Conservation (phyloP, 1,284 basidiomycete genomes). For the Ceratobasidium sp. region DNA sequence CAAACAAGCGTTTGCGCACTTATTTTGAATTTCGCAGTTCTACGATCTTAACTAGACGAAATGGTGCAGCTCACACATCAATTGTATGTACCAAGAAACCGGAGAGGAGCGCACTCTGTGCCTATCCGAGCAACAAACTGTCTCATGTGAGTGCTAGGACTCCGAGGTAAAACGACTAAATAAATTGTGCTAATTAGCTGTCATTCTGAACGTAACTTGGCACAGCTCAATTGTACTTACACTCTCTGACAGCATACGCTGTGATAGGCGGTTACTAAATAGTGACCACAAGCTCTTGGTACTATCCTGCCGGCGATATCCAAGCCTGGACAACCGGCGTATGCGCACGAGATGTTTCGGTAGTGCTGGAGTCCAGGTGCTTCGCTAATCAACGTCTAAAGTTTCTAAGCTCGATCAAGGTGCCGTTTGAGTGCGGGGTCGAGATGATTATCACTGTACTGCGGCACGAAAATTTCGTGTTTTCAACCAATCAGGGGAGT, state of each 20-base stretch:
- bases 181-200: no score
- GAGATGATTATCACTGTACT: background rate
- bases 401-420: background rate
- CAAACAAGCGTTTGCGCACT: no score
- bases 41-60: no score
- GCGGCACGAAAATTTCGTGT: background rate
- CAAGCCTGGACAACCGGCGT: background rate
- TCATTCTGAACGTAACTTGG: no score
- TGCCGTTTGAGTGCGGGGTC: background rate
- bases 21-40: no score
- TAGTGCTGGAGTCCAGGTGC: background rate
- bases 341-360: background rate
- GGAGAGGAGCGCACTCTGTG: no score
- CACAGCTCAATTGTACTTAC: no score
- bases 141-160: no score
- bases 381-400: background rate
- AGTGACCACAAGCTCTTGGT: background rate
- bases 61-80: no score
- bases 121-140: no score
- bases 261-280: background rate
- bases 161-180: no score
- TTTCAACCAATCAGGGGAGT: background rate
- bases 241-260: background rate
- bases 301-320: background rate
- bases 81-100: no score